phyloP scores from a whole-genome alignment of 805 yeast genomes.

The Ogataea degrootiae region DNA sequence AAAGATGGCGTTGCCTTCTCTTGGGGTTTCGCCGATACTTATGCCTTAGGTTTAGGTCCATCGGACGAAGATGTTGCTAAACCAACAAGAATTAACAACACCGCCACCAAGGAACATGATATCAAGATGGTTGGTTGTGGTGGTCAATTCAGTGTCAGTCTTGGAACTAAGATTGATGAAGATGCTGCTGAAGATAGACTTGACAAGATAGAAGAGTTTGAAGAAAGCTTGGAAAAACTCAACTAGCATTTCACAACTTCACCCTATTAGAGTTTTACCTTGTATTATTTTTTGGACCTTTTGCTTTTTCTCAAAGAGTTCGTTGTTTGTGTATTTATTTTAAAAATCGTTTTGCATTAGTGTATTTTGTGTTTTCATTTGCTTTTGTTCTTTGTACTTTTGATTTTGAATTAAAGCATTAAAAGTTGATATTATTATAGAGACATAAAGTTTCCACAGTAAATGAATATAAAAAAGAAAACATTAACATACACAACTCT shows the following conservation, averaged over 20 bases:
- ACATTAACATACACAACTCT: background rate
- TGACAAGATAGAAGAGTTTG: conserved; percentile 49
- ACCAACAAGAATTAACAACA: conserved; percentile 88
- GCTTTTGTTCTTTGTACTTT: background rate
- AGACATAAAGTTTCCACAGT: no score
- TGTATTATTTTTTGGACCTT: background rate
- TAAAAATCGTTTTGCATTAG: no score
- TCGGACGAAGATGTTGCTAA: conserved; percentile 80
- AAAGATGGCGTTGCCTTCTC: conserved; percentile 81
- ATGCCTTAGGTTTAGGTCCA: conserved; percentile 88
- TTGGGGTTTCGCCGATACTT: conserved; percentile 98
- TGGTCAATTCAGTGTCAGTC: conserved; percentile 91
- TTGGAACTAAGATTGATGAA: conserved; percentile 61
- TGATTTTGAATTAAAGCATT: background rate
- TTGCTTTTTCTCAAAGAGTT: background rate
- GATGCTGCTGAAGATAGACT: conserved; percentile 46
- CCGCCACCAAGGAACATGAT: conserved; percentile 81
- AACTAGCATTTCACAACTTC: background rate
- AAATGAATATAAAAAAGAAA: background rate
- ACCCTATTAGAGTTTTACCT: background rate
- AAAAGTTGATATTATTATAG: background rate
- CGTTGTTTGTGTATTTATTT: no score
- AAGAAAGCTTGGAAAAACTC: conserved; percentile 24
- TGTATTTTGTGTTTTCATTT: no score
- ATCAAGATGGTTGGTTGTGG: conserved; percentile 83